A percentile compares a stretch with the other conserved stretches of the same genome.
Evolutionary conservation across 164 flowering plant genomes (phyloP).

Genomic region (Nymphaea colorata): DNA sequence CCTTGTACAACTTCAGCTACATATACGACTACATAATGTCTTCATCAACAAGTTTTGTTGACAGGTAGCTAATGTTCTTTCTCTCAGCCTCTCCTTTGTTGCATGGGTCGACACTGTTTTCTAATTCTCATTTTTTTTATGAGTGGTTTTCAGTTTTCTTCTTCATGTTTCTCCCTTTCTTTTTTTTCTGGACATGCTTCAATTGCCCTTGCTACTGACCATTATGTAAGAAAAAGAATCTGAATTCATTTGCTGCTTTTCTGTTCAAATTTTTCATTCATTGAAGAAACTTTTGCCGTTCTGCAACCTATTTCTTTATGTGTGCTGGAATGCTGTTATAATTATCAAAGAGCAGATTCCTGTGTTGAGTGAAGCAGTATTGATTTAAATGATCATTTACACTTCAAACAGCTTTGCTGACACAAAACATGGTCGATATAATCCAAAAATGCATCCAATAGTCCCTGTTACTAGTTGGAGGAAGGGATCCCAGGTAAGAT

Average conservation of each 20-base stretch:
- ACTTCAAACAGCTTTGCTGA: conserved; percentile 71
- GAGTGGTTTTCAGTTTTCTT: background rate
- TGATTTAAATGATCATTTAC: background rate
- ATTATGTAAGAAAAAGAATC: background rate
- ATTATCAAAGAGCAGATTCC: too few species aligned
- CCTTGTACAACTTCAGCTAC: conserved; percentile 95
- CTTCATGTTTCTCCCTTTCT: background rate
- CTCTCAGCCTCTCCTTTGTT: background rate
- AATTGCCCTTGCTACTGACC: background rate
- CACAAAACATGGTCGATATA: conserved; percentile 87
- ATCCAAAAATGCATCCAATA: conserved; percentile 85
- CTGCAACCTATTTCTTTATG: too few species aligned
- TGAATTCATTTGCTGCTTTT: too few species aligned
- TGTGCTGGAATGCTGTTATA: too few species aligned
- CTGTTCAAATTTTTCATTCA: too few species aligned
- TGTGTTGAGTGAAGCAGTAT: too few species aligned
- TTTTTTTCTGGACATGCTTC: background rate
- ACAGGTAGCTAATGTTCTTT: conserved; percentile 48
- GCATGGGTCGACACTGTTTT: background rate
- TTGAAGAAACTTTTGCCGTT: background rate
- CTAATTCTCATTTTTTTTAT: background rate
- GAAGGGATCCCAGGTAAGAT: conserved; percentile 94
- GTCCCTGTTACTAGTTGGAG: conserved; percentile 89
- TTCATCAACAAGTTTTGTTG: conserved; percentile 86
- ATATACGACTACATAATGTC: conserved; percentile 88